Conservation (phyloP, 441 rosid species). For the Populus hybrid region DNA sequence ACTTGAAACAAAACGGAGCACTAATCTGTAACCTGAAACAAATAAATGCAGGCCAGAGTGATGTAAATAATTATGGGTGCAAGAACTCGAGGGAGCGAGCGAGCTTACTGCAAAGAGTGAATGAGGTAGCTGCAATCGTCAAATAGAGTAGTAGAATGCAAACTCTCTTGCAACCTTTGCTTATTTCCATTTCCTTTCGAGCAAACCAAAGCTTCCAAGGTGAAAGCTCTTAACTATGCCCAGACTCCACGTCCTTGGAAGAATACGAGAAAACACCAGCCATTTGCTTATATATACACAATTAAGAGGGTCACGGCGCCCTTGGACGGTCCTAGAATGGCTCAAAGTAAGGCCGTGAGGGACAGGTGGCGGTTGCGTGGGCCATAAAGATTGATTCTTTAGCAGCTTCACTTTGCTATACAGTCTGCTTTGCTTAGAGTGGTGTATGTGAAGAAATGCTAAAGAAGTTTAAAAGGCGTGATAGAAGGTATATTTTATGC, state of each 20-base stretch:
- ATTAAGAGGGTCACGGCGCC: background rate
- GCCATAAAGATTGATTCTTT: slow-evolving; percentile 52
- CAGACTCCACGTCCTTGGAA: slow-evolving; percentile 2
- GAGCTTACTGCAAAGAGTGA: slow-evolving; percentile 50
- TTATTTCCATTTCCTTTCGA: slow-evolving; percentile 30
- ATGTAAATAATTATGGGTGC: background rate
- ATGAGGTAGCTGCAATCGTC: slow-evolving; percentile 29
- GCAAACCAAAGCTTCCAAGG: background rate
- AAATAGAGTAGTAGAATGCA: slow-evolving; percentile 37
- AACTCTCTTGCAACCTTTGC: slow-evolving; percentile 18
- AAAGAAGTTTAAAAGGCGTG: slow-evolving; percentile 4
- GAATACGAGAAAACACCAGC: background rate
- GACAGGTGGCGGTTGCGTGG: slow-evolving; percentile 26
- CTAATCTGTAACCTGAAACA: background rate
- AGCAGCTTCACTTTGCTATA: slow-evolving; percentile 35
- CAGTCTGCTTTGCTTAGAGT: slow-evolving; percentile 38
- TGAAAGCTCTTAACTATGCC: background rate
- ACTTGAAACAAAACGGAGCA: background rate
- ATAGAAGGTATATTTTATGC: slow-evolving; percentile 10
- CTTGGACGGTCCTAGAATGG: slow-evolving; percentile 22
- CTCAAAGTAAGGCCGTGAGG: slow-evolving; percentile 22
- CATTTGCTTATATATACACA: slow-evolving; percentile 12
- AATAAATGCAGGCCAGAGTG: background rate
- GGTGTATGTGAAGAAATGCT: slow-evolving; percentile 35
- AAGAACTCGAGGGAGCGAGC: background rate